Evolutionary conservation across 257 asterid species (phyloP).

Genomic region (Perilla frutescens): DNA sequence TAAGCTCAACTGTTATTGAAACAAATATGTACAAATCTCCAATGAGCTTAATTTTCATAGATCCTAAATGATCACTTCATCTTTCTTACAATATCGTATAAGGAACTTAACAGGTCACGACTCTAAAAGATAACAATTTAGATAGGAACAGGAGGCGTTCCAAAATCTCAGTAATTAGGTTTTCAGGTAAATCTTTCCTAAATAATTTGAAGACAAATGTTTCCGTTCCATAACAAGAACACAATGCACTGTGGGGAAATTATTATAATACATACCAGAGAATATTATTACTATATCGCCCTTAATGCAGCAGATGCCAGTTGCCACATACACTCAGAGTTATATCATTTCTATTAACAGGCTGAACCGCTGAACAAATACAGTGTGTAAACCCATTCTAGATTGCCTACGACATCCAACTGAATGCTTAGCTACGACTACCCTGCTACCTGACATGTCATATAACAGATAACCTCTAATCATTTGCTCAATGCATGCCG

Average conservation of each 20-base stretch:
- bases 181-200: slow-evolving; percentile 13
- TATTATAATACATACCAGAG: too few relatives aligned
- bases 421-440: background rate
- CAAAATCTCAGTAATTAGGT: background rate
- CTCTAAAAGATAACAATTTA: background rate
- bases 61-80: background rate
- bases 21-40: background rate
- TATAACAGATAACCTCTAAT: background rate
- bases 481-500: background rate
- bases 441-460: background rate
- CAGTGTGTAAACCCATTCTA: background rate
- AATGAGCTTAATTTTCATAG: background rate
- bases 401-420: background rate
- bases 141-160: too few relatives aligned
- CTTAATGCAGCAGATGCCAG: too few relatives aligned
- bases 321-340: too few relatives aligned
- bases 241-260: background rate
- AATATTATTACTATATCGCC: too few relatives aligned
- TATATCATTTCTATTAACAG: too few relatives aligned
- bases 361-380: background rate
- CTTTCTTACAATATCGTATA: background rate
- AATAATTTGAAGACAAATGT: background rate
- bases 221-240: background rate
- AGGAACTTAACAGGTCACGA: slow-evolving; percentile 8
- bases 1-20: slow-evolving; percentile 10